Evolutionary conservation across 345 rosid genomes (phyloP), one percentile per base, ranked within the genome.

Genomic region (Populus deltoides): DNA sequence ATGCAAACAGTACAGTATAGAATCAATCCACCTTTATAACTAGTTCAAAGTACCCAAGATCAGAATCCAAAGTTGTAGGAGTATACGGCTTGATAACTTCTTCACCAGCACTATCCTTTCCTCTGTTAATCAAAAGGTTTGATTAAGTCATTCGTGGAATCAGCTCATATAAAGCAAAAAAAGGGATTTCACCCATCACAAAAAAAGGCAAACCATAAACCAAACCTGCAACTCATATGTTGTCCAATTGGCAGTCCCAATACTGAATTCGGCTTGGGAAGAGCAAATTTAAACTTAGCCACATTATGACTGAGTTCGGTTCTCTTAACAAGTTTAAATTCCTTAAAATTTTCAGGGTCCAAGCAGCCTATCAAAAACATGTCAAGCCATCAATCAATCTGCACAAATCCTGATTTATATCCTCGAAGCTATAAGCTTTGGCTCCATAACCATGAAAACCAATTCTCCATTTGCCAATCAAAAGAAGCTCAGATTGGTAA

Each of bases 211-310:
- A 66, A 31, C 38, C 11, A 74, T 29, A 35, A 29, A 72, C 22
- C 81, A 72, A 35, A 88, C 89, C 87, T 87, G 90, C 92, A 89
- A 68, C 87, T 87, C 83, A 86, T 82, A 75, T 89, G 89, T 29
- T 87, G 89, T 27, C 92, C 92, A 49, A 87, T 86, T 29, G 90
- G 92, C 24, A 89, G 84, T 62, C 90, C 91, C 81, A 89, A 55
- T 8, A 84, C 85, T 0, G 91, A 89, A 71, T 66, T 63, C 9
- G 87, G 83, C n/a, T 85, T 75, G 5, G 86, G 89, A 70, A 89
- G 91, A 69, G 86, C 84, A 81, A 87, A 89, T 72, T 62, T 74
- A 72, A 89, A 89, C 72, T 82, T 87, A 6, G 90, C 83, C 45
- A 88, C 91, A 39, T 88, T 88, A 53, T 84, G 89, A 78, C 86